Percentiles rank a stretch among this genome's conserved stretches.
Evolutionary conservation across 1,284 basidiomycete species (phyloP).

Genomic region (Xerocomus nothofagi): DNA sequence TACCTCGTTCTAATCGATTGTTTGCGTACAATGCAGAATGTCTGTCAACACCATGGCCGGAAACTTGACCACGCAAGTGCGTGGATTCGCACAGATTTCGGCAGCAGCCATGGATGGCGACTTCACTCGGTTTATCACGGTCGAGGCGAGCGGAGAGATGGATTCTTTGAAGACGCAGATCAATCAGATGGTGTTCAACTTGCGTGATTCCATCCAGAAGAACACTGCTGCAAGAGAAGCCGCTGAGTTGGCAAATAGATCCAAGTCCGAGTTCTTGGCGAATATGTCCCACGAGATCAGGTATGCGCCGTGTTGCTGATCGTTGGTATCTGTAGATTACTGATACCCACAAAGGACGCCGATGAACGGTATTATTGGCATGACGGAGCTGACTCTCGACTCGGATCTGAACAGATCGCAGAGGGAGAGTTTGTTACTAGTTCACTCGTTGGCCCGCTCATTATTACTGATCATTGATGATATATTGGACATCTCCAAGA

Average conservation of each 20-base stretch:
- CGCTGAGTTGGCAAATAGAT: conserved; percentile 93
- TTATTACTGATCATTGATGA: conserved; percentile 97
- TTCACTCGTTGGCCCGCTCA: conserved; percentile 92
- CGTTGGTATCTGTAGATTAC: conserved; percentile 7
- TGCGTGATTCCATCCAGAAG: conserved; percentile 97
- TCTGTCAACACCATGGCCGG: conserved; percentile 97
- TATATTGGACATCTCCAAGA: conserved; percentile 98
- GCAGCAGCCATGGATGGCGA: conserved; percentile 99
- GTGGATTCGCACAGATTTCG: conserved; percentile 98
- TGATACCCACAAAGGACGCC: conserved; percentile 66
- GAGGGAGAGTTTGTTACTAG: conserved; percentile 93
- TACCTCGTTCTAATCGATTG: background rate
- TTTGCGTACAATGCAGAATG: conserved; percentile 44
- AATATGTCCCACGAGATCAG: conserved; percentile 98
- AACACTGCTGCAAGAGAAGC: conserved; percentile 98
- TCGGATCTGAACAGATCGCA: conserved; percentile 87
- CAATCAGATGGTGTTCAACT: conserved; percentile 98
- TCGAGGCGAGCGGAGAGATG: conserved; percentile 99
- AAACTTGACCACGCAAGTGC: conserved; percentile 97
- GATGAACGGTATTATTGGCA: conserved; percentile 99
- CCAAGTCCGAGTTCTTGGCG: conserved; percentile 97
- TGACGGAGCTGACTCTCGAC: conserved; percentile 98
- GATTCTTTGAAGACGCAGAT: conserved; percentile 99
- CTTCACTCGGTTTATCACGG: conserved; percentile 98
- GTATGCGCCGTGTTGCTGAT: conserved; percentile 41